These are phyloP conservation scores for Colletotrichum destructivum DNA, from an alignment of 2,329 filamentous ascomycete genomes.

Conservation along the genomic window DNA sequence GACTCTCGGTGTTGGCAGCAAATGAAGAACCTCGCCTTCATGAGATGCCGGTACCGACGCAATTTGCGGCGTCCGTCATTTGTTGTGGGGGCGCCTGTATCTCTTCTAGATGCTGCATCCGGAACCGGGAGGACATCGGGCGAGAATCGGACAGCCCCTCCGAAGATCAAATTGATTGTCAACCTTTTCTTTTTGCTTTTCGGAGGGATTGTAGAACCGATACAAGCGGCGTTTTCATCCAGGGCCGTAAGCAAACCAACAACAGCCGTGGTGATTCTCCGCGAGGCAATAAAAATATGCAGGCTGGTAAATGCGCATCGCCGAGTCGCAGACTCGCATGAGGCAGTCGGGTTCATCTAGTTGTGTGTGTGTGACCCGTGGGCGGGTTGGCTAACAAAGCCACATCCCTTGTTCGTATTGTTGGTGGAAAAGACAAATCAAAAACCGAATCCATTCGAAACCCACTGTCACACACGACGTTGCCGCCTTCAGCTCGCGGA, in stretches of 20 bases:
- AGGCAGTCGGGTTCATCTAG: background rate
- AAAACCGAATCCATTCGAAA: background rate
- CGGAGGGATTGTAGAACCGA: conserved; percentile 8
- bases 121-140: background rate
- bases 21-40: background rate
- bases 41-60: background rate
- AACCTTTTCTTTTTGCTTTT: background rate
- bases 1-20: background rate
- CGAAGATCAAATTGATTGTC: background rate
- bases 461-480: background rate
- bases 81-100: background rate
- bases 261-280: background rate
- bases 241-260: background rate
- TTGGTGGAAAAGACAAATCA: background rate
- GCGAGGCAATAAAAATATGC: too few species aligned
- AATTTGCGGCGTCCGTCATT: background rate
- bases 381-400: background rate
- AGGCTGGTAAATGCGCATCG: too few species aligned
- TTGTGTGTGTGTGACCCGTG: background rate
- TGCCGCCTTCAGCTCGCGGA: background rate
- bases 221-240: too few species aligned
- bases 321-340: too few species aligned
- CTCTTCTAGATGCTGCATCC: background rate
- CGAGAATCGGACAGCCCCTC: background rate
- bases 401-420: background rate